Conservation (phyloP, 202 grass and related monocot species). For the Carex arenaria region DNA sequence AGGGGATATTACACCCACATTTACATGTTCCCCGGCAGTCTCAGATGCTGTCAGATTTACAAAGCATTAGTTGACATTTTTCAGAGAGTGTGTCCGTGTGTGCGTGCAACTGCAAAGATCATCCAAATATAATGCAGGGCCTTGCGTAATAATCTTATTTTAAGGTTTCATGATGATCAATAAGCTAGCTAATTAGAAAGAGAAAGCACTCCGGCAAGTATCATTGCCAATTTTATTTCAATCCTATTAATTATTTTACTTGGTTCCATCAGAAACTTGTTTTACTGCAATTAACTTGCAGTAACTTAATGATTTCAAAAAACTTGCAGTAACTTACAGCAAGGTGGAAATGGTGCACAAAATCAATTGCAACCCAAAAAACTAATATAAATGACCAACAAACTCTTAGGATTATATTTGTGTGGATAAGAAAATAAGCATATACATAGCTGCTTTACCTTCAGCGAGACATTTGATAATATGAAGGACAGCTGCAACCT, state of each 20-base stretch:
- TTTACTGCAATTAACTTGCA: neutral
- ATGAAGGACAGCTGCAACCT: constrained; percentile 54
- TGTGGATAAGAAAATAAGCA: neutral
- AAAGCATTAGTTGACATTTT: neutral
- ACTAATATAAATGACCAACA: neutral
- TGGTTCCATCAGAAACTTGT: neutral
- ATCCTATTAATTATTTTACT: neutral
- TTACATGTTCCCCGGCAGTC: constrained; percentile 30
- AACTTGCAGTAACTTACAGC: neutral
- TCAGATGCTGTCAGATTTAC: constrained; percentile 32
- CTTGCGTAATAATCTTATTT: neutral
- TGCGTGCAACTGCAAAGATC: neutral
- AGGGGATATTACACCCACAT: constrained; percentile 80
- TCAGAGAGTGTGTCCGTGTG: neutral
- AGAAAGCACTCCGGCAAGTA: neutral
- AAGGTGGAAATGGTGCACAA: neutral
- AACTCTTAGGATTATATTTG: neutral
- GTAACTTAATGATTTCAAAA: too few relatives aligned
- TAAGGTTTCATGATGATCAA: neutral
- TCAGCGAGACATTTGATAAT: constrained; percentile 51
- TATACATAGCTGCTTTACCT: constrained; percentile 18
- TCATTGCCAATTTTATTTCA: neutral
- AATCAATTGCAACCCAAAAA: neutral
- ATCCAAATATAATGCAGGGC: neutral
- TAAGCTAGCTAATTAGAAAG: constrained; percentile 3